Evolutionary conservation across 2,329 filamentous ascomycete genomes (phyloP).

Genomic region (Tolypocladium album): DNA sequence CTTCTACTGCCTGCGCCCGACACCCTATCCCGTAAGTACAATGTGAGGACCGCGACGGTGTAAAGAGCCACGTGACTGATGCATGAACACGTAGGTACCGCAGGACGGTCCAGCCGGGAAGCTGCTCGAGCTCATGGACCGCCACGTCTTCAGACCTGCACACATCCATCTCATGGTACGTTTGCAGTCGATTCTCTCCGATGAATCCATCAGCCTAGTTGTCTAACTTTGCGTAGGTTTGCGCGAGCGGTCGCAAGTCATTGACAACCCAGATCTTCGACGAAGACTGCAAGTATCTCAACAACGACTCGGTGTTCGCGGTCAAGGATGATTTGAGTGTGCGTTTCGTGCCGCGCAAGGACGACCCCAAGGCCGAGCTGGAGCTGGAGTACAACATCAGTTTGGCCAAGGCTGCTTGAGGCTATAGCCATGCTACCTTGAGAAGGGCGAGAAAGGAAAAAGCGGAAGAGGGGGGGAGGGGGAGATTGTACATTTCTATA

Average conservation of each 20-base stretch:
- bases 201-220: background rate
- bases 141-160: constrained; percentile 45
- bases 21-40: constrained; percentile 35
- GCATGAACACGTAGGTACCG: constrained; percentile 18
- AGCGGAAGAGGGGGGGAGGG: too few species aligned
- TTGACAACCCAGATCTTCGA: constrained; percentile 71
- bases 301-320: constrained; percentile 40
- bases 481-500: background rate
- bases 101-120: constrained; percentile 41
- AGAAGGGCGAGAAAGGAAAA: too few species aligned
- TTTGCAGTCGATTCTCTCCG: background rate
- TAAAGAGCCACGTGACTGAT: background rate
- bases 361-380: constrained; percentile 36
- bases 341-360: constrained; percentile 25
- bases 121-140: constrained; percentile 41
- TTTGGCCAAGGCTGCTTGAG: constrained; percentile 18
- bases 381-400: constrained; percentile 53
- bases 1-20: constrained; percentile 50
- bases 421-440: background rate
- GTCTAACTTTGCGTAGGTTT: constrained; percentile 17
- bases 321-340: constrained; percentile 40
- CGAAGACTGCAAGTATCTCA: constrained; percentile 49
- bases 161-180: constrained; percentile 49
- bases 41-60: background rate
- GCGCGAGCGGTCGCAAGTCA: constrained; percentile 49